These are phyloP conservation scores for Daldinia loculata DNA, from an alignment of 495 filamentous ascomycete genomes.

Conservation along the genomic window DNA sequence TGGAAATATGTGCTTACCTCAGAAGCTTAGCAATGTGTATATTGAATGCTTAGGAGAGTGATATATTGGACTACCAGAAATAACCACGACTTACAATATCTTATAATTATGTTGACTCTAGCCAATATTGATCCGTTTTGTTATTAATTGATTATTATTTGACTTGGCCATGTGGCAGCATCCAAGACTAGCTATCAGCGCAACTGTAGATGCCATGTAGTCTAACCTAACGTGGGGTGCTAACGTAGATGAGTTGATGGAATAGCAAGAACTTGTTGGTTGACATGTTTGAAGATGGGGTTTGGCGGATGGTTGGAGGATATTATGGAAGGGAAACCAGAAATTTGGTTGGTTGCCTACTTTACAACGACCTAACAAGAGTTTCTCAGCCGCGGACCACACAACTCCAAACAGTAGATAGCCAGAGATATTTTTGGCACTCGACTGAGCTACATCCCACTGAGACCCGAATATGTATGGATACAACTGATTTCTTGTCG, in stretches of 20 bases:
- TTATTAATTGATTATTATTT: conserved; percentile 6
- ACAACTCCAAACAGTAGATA: not conserved
- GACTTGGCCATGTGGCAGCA: not conserved
- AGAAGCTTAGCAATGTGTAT: conserved; percentile 23
- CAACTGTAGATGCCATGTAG: not conserved
- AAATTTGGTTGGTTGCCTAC: conserved; percentile 25
- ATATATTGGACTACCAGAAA: conserved; percentile 6
- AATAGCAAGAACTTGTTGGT: not conserved
- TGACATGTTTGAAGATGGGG: not conserved
- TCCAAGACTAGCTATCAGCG: not conserved
- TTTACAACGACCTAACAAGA: conserved; percentile 7
- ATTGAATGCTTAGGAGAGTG: conserved; percentile 6
- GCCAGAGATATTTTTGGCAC: conserved; percentile 35
- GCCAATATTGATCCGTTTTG: not conserved
- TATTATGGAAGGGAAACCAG: not conserved
- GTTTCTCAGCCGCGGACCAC: conserved; percentile 34
- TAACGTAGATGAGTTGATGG: not conserved
- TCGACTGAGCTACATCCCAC: not conserved
- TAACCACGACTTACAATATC: not conserved
- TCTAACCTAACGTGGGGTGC: not conserved
- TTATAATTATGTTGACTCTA: conserved; percentile 9
- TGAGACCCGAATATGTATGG: conserved; percentile 13
- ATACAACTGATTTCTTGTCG: conserved; percentile 9
- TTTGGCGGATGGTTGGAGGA: conserved; percentile 3
- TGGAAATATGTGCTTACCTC: conserved; percentile 19